Conservation (phyloP, 495 filamentous ascomycete genomes). For the Trichoderma erinaceum region DNA sequence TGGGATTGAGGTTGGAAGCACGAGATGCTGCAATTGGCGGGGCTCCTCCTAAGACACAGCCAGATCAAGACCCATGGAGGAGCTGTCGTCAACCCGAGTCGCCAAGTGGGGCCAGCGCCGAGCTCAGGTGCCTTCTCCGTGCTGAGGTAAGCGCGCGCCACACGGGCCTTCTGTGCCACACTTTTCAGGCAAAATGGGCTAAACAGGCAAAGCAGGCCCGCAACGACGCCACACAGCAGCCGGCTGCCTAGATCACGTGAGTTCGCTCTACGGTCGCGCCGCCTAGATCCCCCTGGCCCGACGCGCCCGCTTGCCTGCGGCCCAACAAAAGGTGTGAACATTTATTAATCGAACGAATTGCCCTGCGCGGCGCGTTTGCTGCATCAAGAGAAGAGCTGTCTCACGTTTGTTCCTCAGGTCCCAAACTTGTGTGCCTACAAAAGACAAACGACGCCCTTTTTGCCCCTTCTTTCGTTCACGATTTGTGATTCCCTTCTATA, state of each 20-base stretch:
- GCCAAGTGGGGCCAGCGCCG: not conserved
- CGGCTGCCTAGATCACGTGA: conserved; percentile 17
- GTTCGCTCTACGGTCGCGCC: conserved; percentile 15
- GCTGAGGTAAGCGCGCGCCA: not conserved
- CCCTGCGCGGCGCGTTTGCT: not conserved
- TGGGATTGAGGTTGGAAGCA: not conserved
- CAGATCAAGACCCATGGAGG: not conserved
- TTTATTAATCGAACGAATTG: not conserved
- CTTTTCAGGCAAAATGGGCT: not conserved
- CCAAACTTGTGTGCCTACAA: not conserved
- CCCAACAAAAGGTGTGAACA: not conserved
- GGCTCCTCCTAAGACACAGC: conserved; percentile 1
- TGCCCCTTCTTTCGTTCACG: not conserved
- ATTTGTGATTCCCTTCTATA: too few relatives aligned
- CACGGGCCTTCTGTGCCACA: not conserved
- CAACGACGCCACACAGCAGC: not conserved
- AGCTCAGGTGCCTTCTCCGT: not conserved
- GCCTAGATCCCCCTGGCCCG: not conserved
- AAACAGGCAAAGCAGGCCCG: not conserved
- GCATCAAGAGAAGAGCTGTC: not conserved
- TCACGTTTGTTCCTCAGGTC: not conserved
- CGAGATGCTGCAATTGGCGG: conserved; percentile 14
- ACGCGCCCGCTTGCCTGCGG: not conserved
- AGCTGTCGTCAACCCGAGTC: conserved; percentile 15
- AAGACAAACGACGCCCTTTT: not conserved